Evolutionary conservation across 2,329 filamentous ascomycete genomes (phyloP).

Genomic region (Aspergillus pseudoglaucus): DNA sequence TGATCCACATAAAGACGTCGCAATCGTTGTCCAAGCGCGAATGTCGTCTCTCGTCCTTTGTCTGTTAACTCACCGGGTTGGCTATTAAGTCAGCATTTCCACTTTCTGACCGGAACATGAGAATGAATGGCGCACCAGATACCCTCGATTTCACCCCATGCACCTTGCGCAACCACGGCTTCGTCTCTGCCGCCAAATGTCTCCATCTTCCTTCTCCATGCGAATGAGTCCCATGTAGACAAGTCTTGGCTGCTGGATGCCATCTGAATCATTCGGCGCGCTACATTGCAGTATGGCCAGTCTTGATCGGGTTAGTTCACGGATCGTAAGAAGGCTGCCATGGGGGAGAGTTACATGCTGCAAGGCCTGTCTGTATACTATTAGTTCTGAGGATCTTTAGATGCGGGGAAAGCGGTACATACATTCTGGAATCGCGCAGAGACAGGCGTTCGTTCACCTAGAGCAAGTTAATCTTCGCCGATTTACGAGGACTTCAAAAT

Average conservation of each 20-base stretch:
- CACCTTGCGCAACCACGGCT: slow-evolving; percentile 63
- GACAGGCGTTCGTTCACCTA: slow-evolving; percentile 72
- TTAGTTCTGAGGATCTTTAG: slow-evolving; percentile 13
- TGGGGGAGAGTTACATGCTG: slow-evolving; percentile 35
- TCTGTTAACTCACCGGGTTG: slow-evolving; percentile 65
- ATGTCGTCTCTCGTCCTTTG: slow-evolving; percentile 64
- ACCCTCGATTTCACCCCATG: slow-evolving; percentile 63
- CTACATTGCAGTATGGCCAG: slow-evolving; percentile 88
- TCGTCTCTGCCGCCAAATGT: slow-evolving; percentile 66
- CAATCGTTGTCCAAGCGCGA: slow-evolving; percentile 60
- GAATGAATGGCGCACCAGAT: slow-evolving; percentile 51
- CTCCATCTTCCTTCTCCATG: slow-evolving; percentile 69
- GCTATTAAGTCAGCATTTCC: slow-evolving; percentile 23
- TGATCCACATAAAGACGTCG: slow-evolving; percentile 68
- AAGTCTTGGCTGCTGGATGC: slow-evolving; percentile 50
- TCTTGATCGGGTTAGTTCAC: slow-evolving; percentile 34
- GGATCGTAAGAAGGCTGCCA: background rate
- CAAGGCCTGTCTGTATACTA: slow-evolving; percentile 40
- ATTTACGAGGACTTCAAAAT: slow-evolving; percentile 1
- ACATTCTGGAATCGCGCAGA: slow-evolving; percentile 79
- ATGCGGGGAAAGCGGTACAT: slow-evolving; percentile 12
- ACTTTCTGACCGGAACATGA: background rate
- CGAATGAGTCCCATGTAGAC: slow-evolving; percentile 52
- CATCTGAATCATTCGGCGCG: slow-evolving; percentile 61
- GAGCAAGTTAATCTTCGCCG: background rate